Evolutionary conservation across 306 rosid genomes (phyloP), one percentile per base, ranked within the genome.

Genomic region (Sechiopsis laciniata): DNA sequence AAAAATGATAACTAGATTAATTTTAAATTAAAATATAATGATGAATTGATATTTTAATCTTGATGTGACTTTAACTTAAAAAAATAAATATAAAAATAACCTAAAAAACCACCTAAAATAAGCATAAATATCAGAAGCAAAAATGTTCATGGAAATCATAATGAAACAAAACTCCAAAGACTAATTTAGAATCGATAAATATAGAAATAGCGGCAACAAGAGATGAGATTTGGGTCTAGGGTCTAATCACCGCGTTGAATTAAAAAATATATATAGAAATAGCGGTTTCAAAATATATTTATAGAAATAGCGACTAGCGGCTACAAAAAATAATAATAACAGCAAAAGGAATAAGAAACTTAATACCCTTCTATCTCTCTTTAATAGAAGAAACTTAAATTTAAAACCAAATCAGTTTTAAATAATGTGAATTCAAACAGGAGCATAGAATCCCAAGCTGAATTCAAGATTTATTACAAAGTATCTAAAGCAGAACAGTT

Each of bases 391-490:
- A 7, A 42, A 19, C 72, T 66, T 42, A 4, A 12, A 66, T 10
- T 66, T 42, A 45, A 8, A 17, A 42, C 1, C 4, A 63, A 37
- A 37, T 37, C 26, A 8, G 13, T 37, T 11, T 35, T 5, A 19
- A 20, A 48, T 3, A 68, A 70, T 70, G 60, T 2, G 21, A 52
- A 26, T 50, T 51, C 46, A 70, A 24, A 22, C 56, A 24, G 22
- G 16, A 70, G 24, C 4, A 70, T 70, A 16, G 10, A 70, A 70
- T 52, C 13, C 57, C 57, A 68, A 48, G 57, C 57, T 48, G 20
- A 46, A 68, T 48, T 60, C 74, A 52, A 1, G 48, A 15, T 14
- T 70, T 51, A 14, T 70, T 51, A 70, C 24, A 70, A 42, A 52
- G 16, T 22, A 70, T 70, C 15, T 24, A 50, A 45, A 15, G 45